These are phyloP conservation scores for Monosporozyma solicola DNA, from an alignment of 805 yeast species.

Conservation along the genomic window DNA sequence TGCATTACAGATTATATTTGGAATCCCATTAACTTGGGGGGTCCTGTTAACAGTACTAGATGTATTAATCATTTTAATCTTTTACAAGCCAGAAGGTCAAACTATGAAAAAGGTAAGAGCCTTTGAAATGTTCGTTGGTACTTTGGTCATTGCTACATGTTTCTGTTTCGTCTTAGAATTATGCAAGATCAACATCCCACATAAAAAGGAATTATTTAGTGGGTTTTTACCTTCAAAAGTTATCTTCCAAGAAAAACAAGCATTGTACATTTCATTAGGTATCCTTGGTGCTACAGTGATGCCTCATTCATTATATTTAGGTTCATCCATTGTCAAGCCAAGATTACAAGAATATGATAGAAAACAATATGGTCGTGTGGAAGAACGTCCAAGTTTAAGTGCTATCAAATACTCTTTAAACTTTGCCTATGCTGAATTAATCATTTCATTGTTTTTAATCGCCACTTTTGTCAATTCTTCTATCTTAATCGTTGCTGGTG, in stretches of 20 bases:
- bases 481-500: constrained; percentile 84
- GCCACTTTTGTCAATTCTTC: constrained; percentile 92
- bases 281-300: constrained; percentile 90
- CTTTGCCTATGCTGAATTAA: constrained; percentile 73
- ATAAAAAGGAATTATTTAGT: constrained; percentile 42
- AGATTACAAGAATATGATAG: constrained; percentile 68
- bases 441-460: constrained; percentile 72
- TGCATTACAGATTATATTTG: constrained; percentile 65
- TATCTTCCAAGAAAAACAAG: constrained; percentile 52
- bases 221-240: constrained; percentile 69
- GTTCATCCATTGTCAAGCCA: constrained; percentile 82
- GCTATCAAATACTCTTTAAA: constrained; percentile 75
- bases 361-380: constrained; percentile 39
- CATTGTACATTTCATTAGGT: constrained; percentile 69
- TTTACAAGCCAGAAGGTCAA: constrained; percentile 68
- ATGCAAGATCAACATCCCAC: constrained; percentile 46
- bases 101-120: constrained; percentile 64
- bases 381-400: constrained; percentile 63
- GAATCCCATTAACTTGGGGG: constrained; percentile 66
- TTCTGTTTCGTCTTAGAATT: constrained; percentile 67
- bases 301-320: constrained; percentile 85
- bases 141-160: constrained; percentile 65
- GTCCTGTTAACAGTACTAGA: constrained; percentile 74
- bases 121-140: constrained; percentile 68
- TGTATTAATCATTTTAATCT: constrained; percentile 67